phyloP scores from a whole-genome alignment of 1,284 basidiomycete species.

The Cutaneotrichosporon spelunceum region DNA sequence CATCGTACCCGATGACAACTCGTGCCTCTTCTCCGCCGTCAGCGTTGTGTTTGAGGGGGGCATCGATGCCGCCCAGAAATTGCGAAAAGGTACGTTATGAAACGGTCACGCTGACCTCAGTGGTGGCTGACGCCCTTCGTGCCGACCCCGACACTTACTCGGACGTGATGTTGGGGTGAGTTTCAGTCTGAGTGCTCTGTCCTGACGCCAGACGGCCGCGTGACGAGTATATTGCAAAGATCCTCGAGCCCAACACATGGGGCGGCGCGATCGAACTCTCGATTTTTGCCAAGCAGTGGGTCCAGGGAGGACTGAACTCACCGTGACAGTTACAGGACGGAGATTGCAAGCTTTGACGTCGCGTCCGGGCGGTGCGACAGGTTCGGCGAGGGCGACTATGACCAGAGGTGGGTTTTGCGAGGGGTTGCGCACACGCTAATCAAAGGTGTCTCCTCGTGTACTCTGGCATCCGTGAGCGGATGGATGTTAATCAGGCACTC shows the following conservation, averaged over 20 bases:
- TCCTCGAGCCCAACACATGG: conserved; percentile 76
- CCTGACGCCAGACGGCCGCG: conserved; percentile 60
- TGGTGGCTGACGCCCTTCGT: conserved; percentile 74
- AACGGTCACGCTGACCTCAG: conserved; percentile 49
- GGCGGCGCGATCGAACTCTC: conserved; percentile 88
- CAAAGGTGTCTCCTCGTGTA: conserved; percentile 66
- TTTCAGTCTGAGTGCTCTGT: conserved; percentile 4
- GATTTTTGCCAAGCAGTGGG: conserved; percentile 67
- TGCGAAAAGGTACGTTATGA: conserved; percentile 41
- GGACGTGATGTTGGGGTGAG: conserved; percentile 78
- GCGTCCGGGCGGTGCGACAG: conserved; percentile 84
- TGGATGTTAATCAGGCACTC: too few relatives aligned
- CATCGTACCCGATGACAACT: conserved; percentile 89
- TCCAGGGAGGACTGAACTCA: conserved; percentile 6
- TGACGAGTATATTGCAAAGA: conserved; percentile 72
- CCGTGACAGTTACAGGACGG: conserved; percentile 60
- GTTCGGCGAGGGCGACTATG: conserved; percentile 62
- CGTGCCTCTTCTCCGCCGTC: conserved; percentile 82
- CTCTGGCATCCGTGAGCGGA: conserved; percentile 70
- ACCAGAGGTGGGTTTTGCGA: conserved; percentile 39
- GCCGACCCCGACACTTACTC: conserved; percentile 68
- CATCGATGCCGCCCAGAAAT: conserved; percentile 56
- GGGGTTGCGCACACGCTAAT: not conserved
- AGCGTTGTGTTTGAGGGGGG: conserved; percentile 80
- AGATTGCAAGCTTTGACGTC: conserved; percentile 86